Evolutionary conservation across 352 stramenopile genomes (phyloP), one percentile per base, ranked within the genome.

Genomic region (Phytophthora palmivora): DNA sequence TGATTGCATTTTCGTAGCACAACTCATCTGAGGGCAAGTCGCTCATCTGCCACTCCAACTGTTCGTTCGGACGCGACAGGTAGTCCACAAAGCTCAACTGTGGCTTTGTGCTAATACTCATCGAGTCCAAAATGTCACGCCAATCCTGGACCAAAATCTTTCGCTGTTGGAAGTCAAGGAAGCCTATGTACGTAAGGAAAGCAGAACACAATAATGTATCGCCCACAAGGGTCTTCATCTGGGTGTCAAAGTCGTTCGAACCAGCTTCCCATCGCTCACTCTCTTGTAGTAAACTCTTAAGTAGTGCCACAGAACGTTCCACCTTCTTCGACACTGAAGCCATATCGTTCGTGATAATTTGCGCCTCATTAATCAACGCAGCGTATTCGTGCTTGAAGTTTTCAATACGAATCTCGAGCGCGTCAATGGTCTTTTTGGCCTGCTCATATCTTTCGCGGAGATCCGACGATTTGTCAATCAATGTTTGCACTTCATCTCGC

Each of bases 381-480:
- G 97, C 97, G 71, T 99, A 99, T 74, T 99, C 98, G 46, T 92
- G 78, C 77, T 99, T 99, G 75, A 99, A 99, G 69, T 87, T 96
- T 26, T 94, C 89, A 58, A 99, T 99, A 24, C 96, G 95, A 45
- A 92, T 82, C 72, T 99, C 97, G 6, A 99, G 83, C 8, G 89
- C 79, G 21, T 94, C 84, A 15, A 99, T 95, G 52, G 98, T 97
- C n/a, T 68, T 81, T 66, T 98, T 95, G 4, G 98, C 85, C 26
- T 85, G 78, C 47, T 97, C 84, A 56, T 99, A 98, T 60, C 98
- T 76, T 37, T 96, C 74, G 28, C 95, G 93, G 33, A 99, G 75
- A 63, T 95, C 84, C 18, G 91, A 78, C 2, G 95, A 97, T 63
- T 97, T 97, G 34, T 98, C 82, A 45, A 99, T 90, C n/a, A 99